These are phyloP conservation scores for Coemansia sp. DNA, from an alignment of 192 early-diverging fungal species.

Conservation along the genomic window DNA sequence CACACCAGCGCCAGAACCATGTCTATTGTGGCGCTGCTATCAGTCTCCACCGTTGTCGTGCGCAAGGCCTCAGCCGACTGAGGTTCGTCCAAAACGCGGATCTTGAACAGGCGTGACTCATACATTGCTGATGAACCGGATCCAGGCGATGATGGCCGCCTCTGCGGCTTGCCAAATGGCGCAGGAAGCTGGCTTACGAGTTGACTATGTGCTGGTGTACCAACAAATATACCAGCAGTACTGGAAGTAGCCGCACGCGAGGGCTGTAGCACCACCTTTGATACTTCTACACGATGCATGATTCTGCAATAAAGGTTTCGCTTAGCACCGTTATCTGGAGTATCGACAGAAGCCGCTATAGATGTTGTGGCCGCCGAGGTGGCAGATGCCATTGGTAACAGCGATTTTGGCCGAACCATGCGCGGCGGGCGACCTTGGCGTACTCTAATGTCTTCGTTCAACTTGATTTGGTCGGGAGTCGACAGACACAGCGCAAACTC, in stretches of 20 bases:
- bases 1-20: constrained; percentile 87
- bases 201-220: constrained; percentile 7
- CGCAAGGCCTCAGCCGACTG: constrained; percentile 71
- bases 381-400: constrained; percentile 2
- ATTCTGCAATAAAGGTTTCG: constrained; percentile 11
- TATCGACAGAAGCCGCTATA: not conserved
- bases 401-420: constrained; percentile 37
- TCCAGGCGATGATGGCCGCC: not conserved
- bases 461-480: constrained; percentile 69
- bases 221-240: constrained; percentile 44
- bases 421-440: constrained; percentile 44
- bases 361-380: not conserved
- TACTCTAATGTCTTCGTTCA: constrained; percentile 54
- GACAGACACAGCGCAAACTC: constrained; percentile 89
- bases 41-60: constrained; percentile 85
- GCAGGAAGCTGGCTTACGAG: not conserved
- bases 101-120: constrained; percentile 30
- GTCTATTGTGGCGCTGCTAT: constrained; percentile 70
- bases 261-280: constrained; percentile 36
- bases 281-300: constrained; percentile 20
- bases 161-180: constrained; percentile 7
- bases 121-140: constrained; percentile 5
- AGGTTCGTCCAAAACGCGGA: constrained; percentile 31
- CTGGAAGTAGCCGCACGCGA: constrained; percentile 41
- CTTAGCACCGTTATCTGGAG: not conserved